Evolutionary conservation across 371 early-diverging fungal genomes (phyloP).

Genomic region (Dichotomocladium elegans): DNA sequence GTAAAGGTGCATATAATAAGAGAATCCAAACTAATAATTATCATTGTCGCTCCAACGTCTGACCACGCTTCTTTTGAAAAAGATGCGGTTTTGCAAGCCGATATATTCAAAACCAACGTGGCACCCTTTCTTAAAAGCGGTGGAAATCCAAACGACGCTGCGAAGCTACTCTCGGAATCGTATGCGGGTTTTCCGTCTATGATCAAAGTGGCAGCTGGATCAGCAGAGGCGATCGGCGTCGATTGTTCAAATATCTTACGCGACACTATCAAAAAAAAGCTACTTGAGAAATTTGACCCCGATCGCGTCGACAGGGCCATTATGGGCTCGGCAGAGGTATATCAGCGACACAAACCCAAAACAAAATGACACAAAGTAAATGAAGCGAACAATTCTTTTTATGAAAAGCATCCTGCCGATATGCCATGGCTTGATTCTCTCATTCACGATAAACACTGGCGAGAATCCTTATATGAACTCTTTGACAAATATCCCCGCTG

Average conservation of each 20-base stretch:
- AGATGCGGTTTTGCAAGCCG: slow-evolving; percentile 66
- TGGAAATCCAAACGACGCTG: slow-evolving; percentile 63
- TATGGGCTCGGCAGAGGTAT: slow-evolving; percentile 32
- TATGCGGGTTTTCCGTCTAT: slow-evolving; percentile 69
- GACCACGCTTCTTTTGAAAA: too few species aligned
- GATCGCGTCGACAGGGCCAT: slow-evolving; percentile 50
- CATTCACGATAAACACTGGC: slow-evolving; percentile 57
- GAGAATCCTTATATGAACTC: slow-evolving; percentile 60
- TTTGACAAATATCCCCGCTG: slow-evolving; percentile 59
- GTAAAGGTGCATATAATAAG: too few species aligned
- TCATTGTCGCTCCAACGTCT: too few species aligned
- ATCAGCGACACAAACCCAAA: too few species aligned
- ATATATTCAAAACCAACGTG: slow-evolving; percentile 41
- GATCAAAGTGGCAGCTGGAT: slow-evolving; percentile 53
- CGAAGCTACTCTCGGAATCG: slow-evolving; percentile 54
- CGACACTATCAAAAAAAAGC: slow-evolving; percentile 48
- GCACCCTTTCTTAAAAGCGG: slow-evolving; percentile 51
- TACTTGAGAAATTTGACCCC: slow-evolving; percentile 59
- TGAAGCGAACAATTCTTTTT: too few species aligned
- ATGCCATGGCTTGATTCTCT: slow-evolving; percentile 52
- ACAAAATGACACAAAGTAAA: too few species aligned
- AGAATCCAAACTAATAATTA: too few species aligned
- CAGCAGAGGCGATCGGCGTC: slow-evolving; percentile 40
- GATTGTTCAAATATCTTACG: slow-evolving; percentile 44
- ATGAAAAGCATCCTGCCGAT: not conserved